phyloP scores from a whole-genome alignment of 352 stramenopile species.

The Pythium biforme region DNA sequence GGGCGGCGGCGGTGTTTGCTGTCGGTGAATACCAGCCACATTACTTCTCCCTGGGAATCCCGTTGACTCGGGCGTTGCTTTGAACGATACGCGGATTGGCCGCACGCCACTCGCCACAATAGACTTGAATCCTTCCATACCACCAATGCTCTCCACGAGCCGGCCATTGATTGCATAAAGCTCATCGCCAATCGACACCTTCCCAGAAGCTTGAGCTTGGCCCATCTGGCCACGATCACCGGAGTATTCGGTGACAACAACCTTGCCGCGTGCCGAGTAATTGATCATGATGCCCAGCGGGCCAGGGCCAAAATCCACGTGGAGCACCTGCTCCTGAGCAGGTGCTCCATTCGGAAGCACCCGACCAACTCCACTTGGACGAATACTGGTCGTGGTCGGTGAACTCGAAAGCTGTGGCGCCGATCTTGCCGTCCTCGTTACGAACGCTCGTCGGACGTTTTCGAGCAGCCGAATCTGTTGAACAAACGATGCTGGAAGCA shows the following conservation, averaged over 20 bases:
- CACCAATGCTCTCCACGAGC: conserved; percentile 51
- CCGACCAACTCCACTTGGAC: neutral
- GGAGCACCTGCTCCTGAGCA: conserved; percentile 38
- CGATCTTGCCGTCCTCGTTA: conserved; percentile 6
- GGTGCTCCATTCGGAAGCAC: neutral
- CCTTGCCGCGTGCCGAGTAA: conserved; percentile 64
- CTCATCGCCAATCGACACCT: conserved; percentile 71
- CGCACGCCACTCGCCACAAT: conserved; percentile 57
- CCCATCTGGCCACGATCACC: conserved; percentile 63
- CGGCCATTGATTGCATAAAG: conserved; percentile 78
- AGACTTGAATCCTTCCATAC: conserved; percentile 82
- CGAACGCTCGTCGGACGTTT: conserved; percentile 45
- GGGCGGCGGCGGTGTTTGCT: neutral
- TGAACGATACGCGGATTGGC: conserved; percentile 71
- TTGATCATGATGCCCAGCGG: conserved; percentile 85
- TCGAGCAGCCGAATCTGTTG: conserved; percentile 71
- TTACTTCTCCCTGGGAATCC: conserved; percentile 10
- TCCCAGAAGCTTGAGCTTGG: conserved; percentile 69
- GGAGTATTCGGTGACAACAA: conserved; percentile 83
- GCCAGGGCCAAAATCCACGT: conserved; percentile 69
- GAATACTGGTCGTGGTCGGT: neutral
- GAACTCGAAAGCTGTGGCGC: neutral
- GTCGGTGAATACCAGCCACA: neutral
- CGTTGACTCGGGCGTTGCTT: conserved; percentile 30
- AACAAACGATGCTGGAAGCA: conserved; percentile 66